Base-by-base conservation (phyloP, 768 basidiomycete species). In the Lyophyllum semitale region DNA sequence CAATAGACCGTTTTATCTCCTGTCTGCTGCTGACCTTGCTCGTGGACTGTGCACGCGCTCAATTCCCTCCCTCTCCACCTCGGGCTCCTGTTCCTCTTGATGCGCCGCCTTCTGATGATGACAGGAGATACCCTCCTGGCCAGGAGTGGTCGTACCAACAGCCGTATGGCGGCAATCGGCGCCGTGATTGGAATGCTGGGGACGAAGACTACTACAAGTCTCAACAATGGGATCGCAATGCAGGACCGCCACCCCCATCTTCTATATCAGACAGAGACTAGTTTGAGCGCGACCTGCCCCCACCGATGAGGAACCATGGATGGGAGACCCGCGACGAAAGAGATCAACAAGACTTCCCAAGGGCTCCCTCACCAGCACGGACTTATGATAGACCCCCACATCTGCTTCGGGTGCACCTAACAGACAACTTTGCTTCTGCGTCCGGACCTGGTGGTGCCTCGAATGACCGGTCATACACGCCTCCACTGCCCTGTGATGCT, bases 291-390 rank as follows among this genome's bases (percentile, higher is more conserved):
- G 73, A 73, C 12, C 64, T 32, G 12, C 41, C 22, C 9, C 57
- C 59, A 32, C 69, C 69, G 9, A 63, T 66, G 0, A 64, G 69
- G 30, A 62, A 65, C 48, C 61, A 67, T 46, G 66, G 69, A 7
- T 80, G 79, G 78, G 76, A 74, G 30, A 64, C 69, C n/a, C 71
- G 76, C 8, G 71, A 73, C 17, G 79, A 80, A 3, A 73, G 78
- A 7, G 74, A 75, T 1, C 63, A 73, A 11, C 63, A 64, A n/a
- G 62, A 63, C 6, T 65, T 50, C 13, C 63, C 64, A 26, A 62
- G 70, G 30, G 48, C 50, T 29, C 51, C 58, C 3, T 59, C 66
- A 25, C 55, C 64, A 37, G 37, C 60, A 18, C 63, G 60, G 26
- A 32, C 56, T 15, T 61, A 59, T 37, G 61, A 63, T 32, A 54